Evolutionary conservation across 306 rosid genomes (phyloP), one percentile per base, ranked within the genome.

Genomic region (Dryas alaskensis): DNA sequence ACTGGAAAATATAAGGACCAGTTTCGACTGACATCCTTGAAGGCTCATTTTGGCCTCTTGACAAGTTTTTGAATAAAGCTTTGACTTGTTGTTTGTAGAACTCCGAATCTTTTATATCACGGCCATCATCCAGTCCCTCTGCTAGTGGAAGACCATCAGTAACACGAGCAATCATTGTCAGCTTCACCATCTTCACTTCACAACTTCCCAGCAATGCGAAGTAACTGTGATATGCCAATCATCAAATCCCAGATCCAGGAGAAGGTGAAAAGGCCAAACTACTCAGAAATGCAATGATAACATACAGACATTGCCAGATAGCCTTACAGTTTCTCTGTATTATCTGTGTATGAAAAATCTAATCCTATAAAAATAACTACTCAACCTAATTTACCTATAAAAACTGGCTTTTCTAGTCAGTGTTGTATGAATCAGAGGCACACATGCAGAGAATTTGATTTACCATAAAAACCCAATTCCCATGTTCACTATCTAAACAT

Each of bases 21-120:
- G 89, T 91, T 83, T 94, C 98, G 31, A 94, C 66, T 4, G 98
- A 91, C 98, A 94, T 94, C 89, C 97, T 91, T 9, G 98, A 94
- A 71, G 98, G 81, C 79, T 89, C 97, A 82, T 91, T 91, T 65
- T 85, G 97, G 55, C 96, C 88, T 79, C 88, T 86, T 54, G 98
- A 89, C 51, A 91, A 90, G 86, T 87, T 91, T 86, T 94, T 94
- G 79, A 94, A 94, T 85, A 94, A 67, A 44, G 97, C 85, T 86
- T 94, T 94, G 76, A 86, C 96, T 90, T 94, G 98, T 78, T 91
- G 96, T 83, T 91, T 94, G 81, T 87, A 94, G 76, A 82, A 86
- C 46, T 94, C 96, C 1, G 83, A 78, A 72, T 94, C 97, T 75
- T 76, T 81, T 60, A 94, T 49, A 87, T 89, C 97, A 48, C 96